phyloP scores from a whole-genome alignment of 2,329 filamentous ascomycete species.

The Diaporthe sp. region DNA sequence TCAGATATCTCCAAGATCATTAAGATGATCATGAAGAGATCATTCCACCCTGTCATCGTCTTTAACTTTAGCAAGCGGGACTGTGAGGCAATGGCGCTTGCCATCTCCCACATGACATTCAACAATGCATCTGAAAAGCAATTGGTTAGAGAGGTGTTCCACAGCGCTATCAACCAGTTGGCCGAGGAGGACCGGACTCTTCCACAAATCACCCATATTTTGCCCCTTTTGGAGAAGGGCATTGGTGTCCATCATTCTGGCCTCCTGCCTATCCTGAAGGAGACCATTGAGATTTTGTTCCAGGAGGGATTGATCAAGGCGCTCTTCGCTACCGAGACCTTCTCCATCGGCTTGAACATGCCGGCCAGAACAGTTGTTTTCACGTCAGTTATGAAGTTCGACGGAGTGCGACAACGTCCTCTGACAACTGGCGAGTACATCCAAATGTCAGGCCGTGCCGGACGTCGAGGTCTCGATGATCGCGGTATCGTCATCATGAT shows the following conservation, averaged over 20 bases:
- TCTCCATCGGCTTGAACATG: constrained; percentile 99
- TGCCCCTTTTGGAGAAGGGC: constrained; percentile 89
- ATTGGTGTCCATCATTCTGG: constrained; percentile 99
- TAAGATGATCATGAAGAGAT: constrained; percentile 98
- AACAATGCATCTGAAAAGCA: constrained; percentile 96
- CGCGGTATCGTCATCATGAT: constrained; percentile 99
- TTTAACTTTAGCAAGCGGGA: constrained; percentile 99
- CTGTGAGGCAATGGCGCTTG: constrained; percentile 89
- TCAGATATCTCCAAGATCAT: constrained; percentile 98
- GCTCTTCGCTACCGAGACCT: constrained; percentile 97
- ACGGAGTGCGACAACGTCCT: constrained; percentile 84
- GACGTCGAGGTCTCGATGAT: constrained; percentile 96
- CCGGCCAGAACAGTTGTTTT: constrained; percentile 99
- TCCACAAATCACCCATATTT: constrained; percentile 90
- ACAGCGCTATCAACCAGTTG: constrained; percentile 91
- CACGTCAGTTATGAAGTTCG: constrained; percentile 95
- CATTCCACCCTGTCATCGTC: constrained; percentile 97
- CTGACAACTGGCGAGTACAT: constrained; percentile 97
- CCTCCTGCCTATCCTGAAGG: constrained; percentile 93
- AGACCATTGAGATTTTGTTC: constrained; percentile 98
- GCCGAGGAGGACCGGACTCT: constrained; percentile 91
- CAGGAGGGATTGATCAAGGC: constrained; percentile 99
- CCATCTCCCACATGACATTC: constrained; percentile 89
- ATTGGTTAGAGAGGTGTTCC: constrained; percentile 94
- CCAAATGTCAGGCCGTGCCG: constrained; percentile 98